Evolutionary conservation across 306 rosid species (phyloP).

Genomic region (Glycine tomentella): DNA sequence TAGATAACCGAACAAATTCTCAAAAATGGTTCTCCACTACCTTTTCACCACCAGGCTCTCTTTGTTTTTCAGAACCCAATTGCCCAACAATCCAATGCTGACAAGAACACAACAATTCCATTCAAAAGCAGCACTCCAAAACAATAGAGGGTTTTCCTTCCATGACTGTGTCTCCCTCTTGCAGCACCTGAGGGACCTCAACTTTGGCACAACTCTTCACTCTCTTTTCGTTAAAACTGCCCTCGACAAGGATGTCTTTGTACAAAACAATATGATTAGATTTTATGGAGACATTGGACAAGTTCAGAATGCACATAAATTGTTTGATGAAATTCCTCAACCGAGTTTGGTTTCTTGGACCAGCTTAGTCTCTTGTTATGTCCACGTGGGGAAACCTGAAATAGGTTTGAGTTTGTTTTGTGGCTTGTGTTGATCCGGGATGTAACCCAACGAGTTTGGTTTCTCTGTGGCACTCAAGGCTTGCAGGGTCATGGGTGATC

Average conservation of each 20-base stretch:
- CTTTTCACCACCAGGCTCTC: slow-evolving; percentile 2
- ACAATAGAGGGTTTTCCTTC: slow-evolving; percentile 44
- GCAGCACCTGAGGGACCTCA: slow-evolving; percentile 44
- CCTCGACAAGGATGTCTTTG: slow-evolving; percentile 47
- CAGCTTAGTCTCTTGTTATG: slow-evolving; percentile 52
- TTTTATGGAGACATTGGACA: slow-evolving; percentile 45
- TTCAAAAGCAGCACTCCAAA: slow-evolving; percentile 20
- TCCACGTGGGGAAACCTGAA: slow-evolving; percentile 47
- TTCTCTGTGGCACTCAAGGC: slow-evolving; percentile 58
- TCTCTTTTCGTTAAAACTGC: slow-evolving; percentile 51
- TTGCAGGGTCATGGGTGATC: slow-evolving; percentile 46
- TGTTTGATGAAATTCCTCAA: slow-evolving; percentile 60
- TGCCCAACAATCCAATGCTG: slow-evolving; percentile 12
- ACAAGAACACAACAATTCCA: slow-evolving; percentile 6
- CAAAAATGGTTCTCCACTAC: slow-evolving; percentile 29
- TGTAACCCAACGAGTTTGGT: slow-evolving; percentile 55
- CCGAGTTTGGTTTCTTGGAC: slow-evolving; percentile 62
- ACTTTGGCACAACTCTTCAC: slow-evolving; percentile 50
- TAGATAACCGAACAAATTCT: slow-evolving; percentile 12
- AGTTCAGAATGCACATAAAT: slow-evolving; percentile 39
- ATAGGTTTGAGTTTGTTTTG: slow-evolving; percentile 48
- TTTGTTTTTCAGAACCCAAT: slow-evolving; percentile 33
- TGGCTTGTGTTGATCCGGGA: slow-evolving; percentile 44
- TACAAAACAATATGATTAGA: slow-evolving; percentile 53
- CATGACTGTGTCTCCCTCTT: slow-evolving; percentile 48